phyloP scores from a whole-genome alignment of 1,284 basidiomycete species.

The Ceratobasidium sp. region DNA sequence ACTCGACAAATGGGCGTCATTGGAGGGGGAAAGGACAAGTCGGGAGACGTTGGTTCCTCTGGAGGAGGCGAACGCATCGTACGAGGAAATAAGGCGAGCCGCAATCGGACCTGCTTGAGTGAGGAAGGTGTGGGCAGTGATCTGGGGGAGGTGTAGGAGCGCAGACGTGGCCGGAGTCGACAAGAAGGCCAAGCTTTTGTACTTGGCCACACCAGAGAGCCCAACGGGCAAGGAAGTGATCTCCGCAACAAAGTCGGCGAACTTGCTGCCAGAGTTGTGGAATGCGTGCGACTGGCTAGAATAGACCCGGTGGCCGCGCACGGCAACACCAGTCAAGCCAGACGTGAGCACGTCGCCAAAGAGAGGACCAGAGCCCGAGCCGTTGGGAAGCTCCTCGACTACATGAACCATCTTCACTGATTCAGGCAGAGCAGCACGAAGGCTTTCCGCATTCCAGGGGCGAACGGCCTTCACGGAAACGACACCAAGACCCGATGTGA shows the following conservation, averaged over 20 bases:
- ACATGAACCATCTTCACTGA: conserved; percentile 70
- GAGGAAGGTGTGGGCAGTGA: conserved; percentile 69
- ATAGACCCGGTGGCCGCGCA: conserved; percentile 69
- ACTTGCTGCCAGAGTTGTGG: conserved; percentile 59
- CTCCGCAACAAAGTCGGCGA: conserved; percentile 61
- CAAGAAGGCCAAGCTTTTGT: conserved; percentile 72
- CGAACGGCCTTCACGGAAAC: conserved; percentile 78
- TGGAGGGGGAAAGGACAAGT: conserved; percentile 65
- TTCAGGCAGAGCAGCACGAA: conserved; percentile 67
- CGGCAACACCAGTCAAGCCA: conserved; percentile 54
- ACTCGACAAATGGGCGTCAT: conserved; percentile 49
- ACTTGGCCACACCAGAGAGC: conserved; percentile 49
- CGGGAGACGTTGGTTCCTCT: conserved; percentile 72
- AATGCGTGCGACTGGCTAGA: conserved; percentile 67
- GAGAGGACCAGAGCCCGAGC: conserved; percentile 70
- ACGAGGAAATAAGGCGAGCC: conserved; percentile 68
- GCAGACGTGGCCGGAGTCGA: conserved; percentile 64
- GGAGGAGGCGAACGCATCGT: conserved; percentile 75
- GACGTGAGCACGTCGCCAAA: conserved; percentile 77
- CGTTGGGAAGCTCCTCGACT: conserved; percentile 76
- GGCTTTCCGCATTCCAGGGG: conserved; percentile 74
- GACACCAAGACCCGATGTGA: conserved; percentile 65
- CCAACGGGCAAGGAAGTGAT: conserved; percentile 51
- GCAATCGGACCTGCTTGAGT: conserved; percentile 60
- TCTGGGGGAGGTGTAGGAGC: conserved; percentile 63